Conservation (phyloP, 176 grass and related monocot species). For the Puya raimondii region DNA sequence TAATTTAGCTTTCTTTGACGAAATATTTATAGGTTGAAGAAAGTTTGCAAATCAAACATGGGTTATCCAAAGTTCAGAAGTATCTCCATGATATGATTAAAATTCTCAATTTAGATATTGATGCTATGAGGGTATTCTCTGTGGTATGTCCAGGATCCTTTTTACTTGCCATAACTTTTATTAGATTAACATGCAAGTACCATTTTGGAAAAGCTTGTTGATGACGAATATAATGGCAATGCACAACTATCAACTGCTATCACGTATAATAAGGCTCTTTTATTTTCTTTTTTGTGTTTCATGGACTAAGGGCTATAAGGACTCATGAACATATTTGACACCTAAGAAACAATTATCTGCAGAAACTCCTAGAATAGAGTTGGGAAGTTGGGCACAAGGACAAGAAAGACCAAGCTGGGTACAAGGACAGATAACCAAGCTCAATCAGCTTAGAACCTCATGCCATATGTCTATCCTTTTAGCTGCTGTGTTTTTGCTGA, state of each 20-base stretch:
- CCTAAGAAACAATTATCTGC: not conserved
- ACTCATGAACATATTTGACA: not conserved
- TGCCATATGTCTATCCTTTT: not conserved
- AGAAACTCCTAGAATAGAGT: not conserved
- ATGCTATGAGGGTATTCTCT: conserved; percentile 25
- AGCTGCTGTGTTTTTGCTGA: no score
- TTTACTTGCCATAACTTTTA: not conserved
- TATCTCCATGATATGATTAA: conserved; percentile 65
- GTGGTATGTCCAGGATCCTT: conserved; percentile 27
- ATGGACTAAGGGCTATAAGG: not conserved
- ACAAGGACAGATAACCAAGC: not conserved
- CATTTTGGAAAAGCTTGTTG: not conserved
- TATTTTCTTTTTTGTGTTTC: not conserved
- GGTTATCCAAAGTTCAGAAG: conserved; percentile 45
- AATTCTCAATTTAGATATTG: conserved; percentile 44
- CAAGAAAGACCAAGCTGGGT: not conserved
- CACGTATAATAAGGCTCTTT: not conserved
- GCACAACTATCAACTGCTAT: not conserved
- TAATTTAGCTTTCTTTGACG: conserved; percentile 1
- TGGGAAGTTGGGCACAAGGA: not conserved
- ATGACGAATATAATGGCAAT: not conserved
- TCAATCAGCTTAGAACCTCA: not conserved
- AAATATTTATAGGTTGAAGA: conserved; percentile 51
- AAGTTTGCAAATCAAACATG: conserved; percentile 42
- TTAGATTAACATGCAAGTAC: not conserved